Base-by-base conservation (phyloP, 192 early-diverging fungal species). In the Coemansia sp. region DNA sequence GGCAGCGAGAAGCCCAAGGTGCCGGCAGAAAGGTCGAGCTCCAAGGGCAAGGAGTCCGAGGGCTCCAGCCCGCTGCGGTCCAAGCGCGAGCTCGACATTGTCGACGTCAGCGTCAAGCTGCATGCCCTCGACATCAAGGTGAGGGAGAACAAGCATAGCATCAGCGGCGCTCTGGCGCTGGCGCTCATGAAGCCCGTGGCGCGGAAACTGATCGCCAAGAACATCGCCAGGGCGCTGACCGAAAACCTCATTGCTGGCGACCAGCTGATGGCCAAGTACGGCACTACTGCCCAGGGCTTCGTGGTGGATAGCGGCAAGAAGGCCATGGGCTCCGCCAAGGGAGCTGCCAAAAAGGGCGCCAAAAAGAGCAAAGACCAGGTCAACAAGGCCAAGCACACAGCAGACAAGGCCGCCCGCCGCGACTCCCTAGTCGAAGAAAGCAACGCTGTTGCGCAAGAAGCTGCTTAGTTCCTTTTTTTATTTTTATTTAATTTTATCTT, bases 111-210 rank as follows among this genome's bases (percentile, higher is more conserved):
- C 28, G 63, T 68, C 21, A 67, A 78, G 68, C 19, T 78, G 10
- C 74, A 71, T 46, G 40, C 45, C 31, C 56, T 78, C 40, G 57
- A 67, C 18, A 41, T 78, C 16, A 39, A 39, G 11, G 56, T 78
- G 35, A 68, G 46, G 39, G 60, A 78, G 47, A 63, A 53, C 64
- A 78, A 71, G 63, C 74, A 76, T 58, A 62, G 47, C 20, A 68
- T 76, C 45, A 43, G 53, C 42, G 53, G 72, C 59, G 50, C 30
- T 5, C 50, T 76, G 19, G 66, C 56, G 7, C 37, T 76, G 26
- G 8, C 50, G 33, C 50, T 76, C 31, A 69, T 76, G 58, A 61
- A 43, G 36, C 66, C 72, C 1, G 46, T 59, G 7, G 72, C 72
- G 20, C 63, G 59, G 40, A 64, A 61, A 40, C 58, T 69, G 46